phyloP scores from a whole-genome alignment of 495 filamentous ascomycete species.

The Talaromyces liani region DNA sequence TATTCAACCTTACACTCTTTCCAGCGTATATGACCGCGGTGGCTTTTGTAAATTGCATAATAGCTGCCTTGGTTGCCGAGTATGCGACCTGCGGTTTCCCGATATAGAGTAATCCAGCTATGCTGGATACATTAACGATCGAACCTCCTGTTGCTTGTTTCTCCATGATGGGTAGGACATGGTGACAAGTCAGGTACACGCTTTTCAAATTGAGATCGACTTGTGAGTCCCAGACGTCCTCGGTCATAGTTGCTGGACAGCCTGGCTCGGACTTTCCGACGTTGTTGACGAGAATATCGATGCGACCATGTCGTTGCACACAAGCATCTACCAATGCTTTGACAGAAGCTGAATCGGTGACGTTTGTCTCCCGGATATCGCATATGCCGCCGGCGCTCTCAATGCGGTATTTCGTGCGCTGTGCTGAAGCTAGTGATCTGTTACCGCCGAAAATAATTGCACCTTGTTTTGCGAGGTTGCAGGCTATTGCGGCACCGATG shows the following conservation, averaged over 20 bases:
- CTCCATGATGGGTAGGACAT: constrained; percentile 45
- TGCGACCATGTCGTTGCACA: constrained; percentile 38
- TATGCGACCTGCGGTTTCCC: constrained; percentile 47
- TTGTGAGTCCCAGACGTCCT: constrained; percentile 42
- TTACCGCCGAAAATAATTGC: constrained; percentile 41
- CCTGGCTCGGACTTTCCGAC: constrained; percentile 44
- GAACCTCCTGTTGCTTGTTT: constrained; percentile 24
- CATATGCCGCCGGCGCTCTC: constrained; percentile 19
- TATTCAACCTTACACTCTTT: constrained; percentile 41
- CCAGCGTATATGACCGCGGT: constrained; percentile 44
- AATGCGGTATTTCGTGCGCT: constrained; percentile 23
- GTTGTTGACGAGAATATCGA: constrained; percentile 52
- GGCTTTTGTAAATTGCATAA: constrained; percentile 41
- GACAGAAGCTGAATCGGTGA: constrained; percentile 34
- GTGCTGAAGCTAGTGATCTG: constrained; percentile 26
- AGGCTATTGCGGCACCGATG: constrained; percentile 41
- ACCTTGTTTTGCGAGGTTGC: constrained; percentile 32
- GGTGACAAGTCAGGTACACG: constrained; percentile 39
- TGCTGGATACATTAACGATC: constrained; percentile 37
- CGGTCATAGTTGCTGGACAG: constrained; percentile 37
- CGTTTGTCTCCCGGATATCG: constrained; percentile 33
- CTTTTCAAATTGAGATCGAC: constrained; percentile 46
- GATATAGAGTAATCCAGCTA: constrained; percentile 45
- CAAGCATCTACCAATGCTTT: constrained; percentile 37
- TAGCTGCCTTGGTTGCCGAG: constrained; percentile 40